Percentiles rank a stretch among this genome's conserved stretches.
phyloP scores from a whole-genome alignment of 768 basidiomycete species.

The Psilocybe subaeruginosa region DNA sequence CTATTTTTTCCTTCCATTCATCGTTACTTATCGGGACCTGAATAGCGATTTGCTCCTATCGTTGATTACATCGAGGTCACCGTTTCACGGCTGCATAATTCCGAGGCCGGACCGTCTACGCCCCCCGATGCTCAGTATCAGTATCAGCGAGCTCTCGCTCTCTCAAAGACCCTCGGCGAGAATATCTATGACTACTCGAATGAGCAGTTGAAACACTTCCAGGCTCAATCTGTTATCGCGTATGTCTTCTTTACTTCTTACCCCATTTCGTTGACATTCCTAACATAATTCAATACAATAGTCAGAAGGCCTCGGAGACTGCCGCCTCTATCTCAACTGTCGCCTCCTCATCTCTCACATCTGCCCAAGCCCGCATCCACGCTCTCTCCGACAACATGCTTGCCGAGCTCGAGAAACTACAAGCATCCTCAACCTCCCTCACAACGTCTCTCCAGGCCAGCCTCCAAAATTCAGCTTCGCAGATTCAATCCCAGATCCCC shows the following conservation, averaged over 20 bases:
- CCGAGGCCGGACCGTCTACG: constrained; percentile 48
- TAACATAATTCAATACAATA: constrained; percentile 27
- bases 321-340: constrained; percentile 64
- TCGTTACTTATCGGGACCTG: constrained; percentile 1
- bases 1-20: constrained; percentile 4
- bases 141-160: constrained; percentile 72
- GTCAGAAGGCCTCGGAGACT: constrained; percentile 71
- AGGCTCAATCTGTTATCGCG: constrained; percentile 67
- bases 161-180: constrained; percentile 66
- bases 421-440: constrained; percentile 56
- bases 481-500: constrained; percentile 50
- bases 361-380: constrained; percentile 61
- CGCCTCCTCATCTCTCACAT: constrained; percentile 57
- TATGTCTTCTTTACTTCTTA: constrained; percentile 35
- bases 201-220: constrained; percentile 73
- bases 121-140: constrained; percentile 67
- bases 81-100: constrained; percentile 48
- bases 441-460: constrained; percentile 44
- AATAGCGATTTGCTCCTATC: constrained; percentile 71
- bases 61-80: constrained; percentile 72
- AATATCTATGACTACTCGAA: constrained; percentile 67
- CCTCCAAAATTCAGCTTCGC: constrained; percentile 37
- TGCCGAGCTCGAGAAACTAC: constrained; percentile 65
- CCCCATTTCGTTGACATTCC: background rate
- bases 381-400: constrained; percentile 69